Evolutionary conservation across 2,329 filamentous ascomycete genomes (phyloP).

Genomic region (Cadophora sp.): DNA sequence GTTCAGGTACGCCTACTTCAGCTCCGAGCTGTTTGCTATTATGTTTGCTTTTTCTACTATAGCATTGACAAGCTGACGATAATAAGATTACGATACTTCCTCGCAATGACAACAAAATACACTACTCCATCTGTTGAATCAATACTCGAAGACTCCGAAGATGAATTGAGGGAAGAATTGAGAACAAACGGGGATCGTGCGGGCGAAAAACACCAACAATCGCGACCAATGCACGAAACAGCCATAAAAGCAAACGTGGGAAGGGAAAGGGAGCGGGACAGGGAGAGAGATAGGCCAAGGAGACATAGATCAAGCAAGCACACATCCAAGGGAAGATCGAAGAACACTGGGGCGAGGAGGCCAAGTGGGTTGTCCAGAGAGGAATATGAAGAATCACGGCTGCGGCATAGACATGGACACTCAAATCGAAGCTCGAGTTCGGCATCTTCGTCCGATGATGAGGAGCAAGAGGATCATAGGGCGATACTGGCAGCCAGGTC

Average conservation of each 20-base stretch:
- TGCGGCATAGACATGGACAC: conserved; percentile 30
- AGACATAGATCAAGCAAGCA: conserved; percentile 36
- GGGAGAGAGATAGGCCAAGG: conserved; percentile 28
- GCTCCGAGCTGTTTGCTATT: conserved; percentile 10
- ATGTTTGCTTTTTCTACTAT: conserved; percentile 31
- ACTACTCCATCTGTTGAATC: conserved; percentile 37
- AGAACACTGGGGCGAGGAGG: conserved; percentile 31
- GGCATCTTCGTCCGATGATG: conserved; percentile 37
- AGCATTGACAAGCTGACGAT: conserved; percentile 25
- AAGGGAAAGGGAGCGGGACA: conserved; percentile 34
- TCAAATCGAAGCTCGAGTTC: conserved; percentile 35
- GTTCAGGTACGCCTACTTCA: conserved; percentile 34
- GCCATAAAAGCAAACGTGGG: conserved; percentile 36
- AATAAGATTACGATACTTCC: conserved; percentile 16
- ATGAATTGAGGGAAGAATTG: conserved; percentile 36
- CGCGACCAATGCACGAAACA: conserved; percentile 25
- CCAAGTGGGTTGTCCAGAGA: conserved; percentile 30
- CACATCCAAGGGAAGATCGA: conserved; percentile 32
- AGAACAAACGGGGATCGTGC: conserved; percentile 28
- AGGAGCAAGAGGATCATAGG: conserved; percentile 37
- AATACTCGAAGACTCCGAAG: conserved; percentile 41
- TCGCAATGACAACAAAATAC: conserved; percentile 40
- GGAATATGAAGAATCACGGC: conserved; percentile 25
- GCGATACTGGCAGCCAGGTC: conserved; percentile 37
- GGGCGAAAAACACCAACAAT: conserved; percentile 25